These are phyloP conservation scores for Leccinum boreale DNA, from an alignment of 768 basidiomycete species.

Conservation along the genomic window DNA sequence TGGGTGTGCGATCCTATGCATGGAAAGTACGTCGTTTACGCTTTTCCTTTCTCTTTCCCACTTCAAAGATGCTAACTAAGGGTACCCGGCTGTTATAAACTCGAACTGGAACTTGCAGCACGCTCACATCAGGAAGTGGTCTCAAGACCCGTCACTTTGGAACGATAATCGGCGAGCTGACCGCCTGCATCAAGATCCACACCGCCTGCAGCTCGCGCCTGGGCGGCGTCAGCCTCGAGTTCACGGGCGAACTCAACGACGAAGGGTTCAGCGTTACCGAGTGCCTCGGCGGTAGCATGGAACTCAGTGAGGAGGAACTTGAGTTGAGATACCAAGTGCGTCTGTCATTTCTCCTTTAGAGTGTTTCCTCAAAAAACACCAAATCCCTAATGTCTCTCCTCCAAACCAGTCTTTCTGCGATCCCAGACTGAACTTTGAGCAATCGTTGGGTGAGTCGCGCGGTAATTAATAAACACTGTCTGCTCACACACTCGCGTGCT, in stretches of 20 bases:
- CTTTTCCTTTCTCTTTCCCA: neutral
- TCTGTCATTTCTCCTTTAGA: neutral
- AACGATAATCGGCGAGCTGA: slow-evolving; percentile 85
- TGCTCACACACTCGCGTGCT: neutral
- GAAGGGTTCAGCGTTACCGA: slow-evolving; percentile 96
- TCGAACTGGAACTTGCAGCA: slow-evolving; percentile 43
- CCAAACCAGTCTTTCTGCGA: slow-evolving; percentile 79
- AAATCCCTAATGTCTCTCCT: too few species aligned
- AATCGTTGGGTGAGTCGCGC: slow-evolving; percentile 72
- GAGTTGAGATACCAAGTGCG: slow-evolving; percentile 82
- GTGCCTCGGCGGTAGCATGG: slow-evolving; percentile 96
- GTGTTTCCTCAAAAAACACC: too few species aligned
- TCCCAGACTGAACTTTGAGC: slow-evolving; percentile 91
- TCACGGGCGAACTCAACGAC: slow-evolving; percentile 87
- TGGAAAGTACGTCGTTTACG: slow-evolving; percentile 70
- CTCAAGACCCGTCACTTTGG: slow-evolving; percentile 90
- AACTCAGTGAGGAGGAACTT: slow-evolving; percentile 83
- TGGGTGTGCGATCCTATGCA: slow-evolving; percentile 99
- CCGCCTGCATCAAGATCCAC: slow-evolving; percentile 79
- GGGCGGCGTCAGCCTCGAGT: slow-evolving; percentile 83
- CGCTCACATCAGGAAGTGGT: slow-evolving; percentile 72
- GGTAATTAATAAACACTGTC: neutral
- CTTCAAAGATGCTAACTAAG: neutral
- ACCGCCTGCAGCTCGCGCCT: slow-evolving; percentile 66
- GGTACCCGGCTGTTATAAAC: too few species aligned